Conservation (phyloP, 169 alveolate species). For the Toxoplasma gondii region DNA sequence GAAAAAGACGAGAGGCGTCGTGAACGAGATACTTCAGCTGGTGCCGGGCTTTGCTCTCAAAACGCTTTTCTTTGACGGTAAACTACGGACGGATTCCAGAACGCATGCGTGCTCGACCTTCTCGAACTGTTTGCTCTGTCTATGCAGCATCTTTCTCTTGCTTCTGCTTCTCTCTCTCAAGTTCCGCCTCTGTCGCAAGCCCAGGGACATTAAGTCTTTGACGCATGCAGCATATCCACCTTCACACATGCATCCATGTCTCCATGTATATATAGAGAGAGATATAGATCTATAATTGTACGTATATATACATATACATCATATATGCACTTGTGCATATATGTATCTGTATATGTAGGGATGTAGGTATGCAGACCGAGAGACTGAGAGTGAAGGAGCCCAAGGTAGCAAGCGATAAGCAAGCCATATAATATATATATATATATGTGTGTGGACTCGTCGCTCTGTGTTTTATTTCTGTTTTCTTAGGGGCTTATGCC, state of each 20-base stretch:
- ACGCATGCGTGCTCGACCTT: no score
- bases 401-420: no score
- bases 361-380: no score
- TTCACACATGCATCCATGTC: not conserved
- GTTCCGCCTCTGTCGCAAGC: not conserved
- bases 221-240: no score
- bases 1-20: not conserved
- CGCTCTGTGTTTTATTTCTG: not conserved
- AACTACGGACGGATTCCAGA: not conserved
- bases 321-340: no score
- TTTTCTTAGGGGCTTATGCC: not conserved
- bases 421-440: no score
- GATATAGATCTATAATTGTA: not conserved
- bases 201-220: no score
- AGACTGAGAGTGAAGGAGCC: no score
- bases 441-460: not conserved
- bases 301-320: not conserved
- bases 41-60: not conserved
- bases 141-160: no score
- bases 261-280: not conserved
- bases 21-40: not conserved
- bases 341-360: no score
- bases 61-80: slow-evolving; percentile 38
- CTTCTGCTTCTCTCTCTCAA: not conserved
- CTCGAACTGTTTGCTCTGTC: no score